Percentiles rank a stretch among this genome's conserved stretches.
phyloP scores from a whole-genome alignment of 148 eudicot genomes.

The Limonium bicolor region DNA sequence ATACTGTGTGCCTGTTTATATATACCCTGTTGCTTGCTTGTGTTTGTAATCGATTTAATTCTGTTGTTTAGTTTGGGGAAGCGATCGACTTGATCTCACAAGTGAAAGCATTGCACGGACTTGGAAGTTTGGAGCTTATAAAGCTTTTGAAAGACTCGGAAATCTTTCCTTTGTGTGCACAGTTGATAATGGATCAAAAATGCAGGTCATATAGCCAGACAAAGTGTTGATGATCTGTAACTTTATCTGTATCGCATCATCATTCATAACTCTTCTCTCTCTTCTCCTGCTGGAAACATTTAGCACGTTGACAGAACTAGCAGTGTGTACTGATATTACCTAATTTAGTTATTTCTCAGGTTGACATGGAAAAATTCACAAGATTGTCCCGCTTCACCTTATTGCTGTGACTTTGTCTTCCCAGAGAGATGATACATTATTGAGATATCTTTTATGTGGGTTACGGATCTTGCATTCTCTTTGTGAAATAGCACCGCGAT shows the following conservation, averaged over 20 bases:
- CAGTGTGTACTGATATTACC: too few species aligned
- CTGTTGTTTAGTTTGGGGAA: too few species aligned
- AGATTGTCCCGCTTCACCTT: slow-evolving; percentile 72
- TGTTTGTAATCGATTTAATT: too few species aligned
- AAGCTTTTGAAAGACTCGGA: slow-evolving; percentile 61
- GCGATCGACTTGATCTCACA: slow-evolving; percentile 53
- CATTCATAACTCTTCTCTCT: neutral
- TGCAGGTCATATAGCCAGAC: slow-evolving; percentile 33
- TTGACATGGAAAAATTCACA: slow-evolving; percentile 57
- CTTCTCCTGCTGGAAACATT: neutral
- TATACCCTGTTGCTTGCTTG: too few species aligned
- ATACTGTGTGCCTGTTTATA: too few species aligned
- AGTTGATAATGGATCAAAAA: slow-evolving; percentile 32
- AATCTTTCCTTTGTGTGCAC: slow-evolving; percentile 15
- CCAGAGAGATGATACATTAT: slow-evolving; percentile 37
- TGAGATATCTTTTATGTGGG: slow-evolving; percentile 66
- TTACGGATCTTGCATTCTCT: slow-evolving; percentile 56
- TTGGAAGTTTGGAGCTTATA: slow-evolving; percentile 44
- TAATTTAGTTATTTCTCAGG: slow-evolving; percentile 29
- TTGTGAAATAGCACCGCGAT: slow-evolving; percentile 70
- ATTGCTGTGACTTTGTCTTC: slow-evolving; percentile 43
- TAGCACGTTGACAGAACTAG: too few species aligned
- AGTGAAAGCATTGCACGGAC: slow-evolving; percentile 49
- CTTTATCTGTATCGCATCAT: neutral
- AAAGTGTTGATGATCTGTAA: neutral